Evolutionary conservation across 495 filamentous ascomycete species (phyloP).

Genomic region (Platismatia glauca): DNA sequence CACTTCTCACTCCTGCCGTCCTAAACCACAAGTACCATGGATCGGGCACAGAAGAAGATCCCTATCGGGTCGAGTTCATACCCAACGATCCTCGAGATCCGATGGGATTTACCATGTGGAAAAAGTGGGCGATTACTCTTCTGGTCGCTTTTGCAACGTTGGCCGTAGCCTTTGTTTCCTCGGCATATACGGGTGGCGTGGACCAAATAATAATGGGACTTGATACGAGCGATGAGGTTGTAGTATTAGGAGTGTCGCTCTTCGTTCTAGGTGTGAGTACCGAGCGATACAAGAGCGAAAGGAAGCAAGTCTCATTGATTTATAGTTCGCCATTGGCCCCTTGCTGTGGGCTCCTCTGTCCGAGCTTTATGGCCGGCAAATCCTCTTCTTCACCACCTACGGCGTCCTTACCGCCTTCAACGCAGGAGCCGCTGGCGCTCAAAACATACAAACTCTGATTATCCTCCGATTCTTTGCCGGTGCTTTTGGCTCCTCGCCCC

Average conservation of each 20-base stretch:
- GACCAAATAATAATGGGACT: slow-evolving; percentile 52
- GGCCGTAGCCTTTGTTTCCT: slow-evolving; percentile 67
- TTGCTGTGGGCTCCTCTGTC: slow-evolving; percentile 57
- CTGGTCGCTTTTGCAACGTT: slow-evolving; percentile 59
- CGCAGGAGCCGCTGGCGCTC: slow-evolving; percentile 50
- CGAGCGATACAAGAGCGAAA: slow-evolving; percentile 31
- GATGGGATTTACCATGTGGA: slow-evolving; percentile 48
- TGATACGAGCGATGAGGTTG: slow-evolving; percentile 48
- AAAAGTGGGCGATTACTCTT: slow-evolving; percentile 65
- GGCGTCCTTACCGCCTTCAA: slow-evolving; percentile 59
- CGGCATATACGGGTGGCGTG: slow-evolving; percentile 66
- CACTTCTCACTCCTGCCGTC: slow-evolving; percentile 24
- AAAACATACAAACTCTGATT: slow-evolving; percentile 57
- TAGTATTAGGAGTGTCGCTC: slow-evolving; percentile 59
- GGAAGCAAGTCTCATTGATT: slow-evolving; percentile 12
- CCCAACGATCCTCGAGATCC: slow-evolving; percentile 64
- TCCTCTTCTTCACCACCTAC: slow-evolving; percentile 59
- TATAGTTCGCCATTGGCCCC: slow-evolving; percentile 31
- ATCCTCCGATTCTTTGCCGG: slow-evolving; percentile 73
- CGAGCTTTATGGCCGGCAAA: slow-evolving; percentile 66
- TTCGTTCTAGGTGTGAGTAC: slow-evolving; percentile 66
- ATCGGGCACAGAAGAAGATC: slow-evolving; percentile 62
- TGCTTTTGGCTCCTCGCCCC: slow-evolving; percentile 63
- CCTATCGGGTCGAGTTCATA: slow-evolving; percentile 67
- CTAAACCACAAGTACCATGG: slow-evolving; percentile 54